Conservation (phyloP, 768 basidiomycete species). For the Mycena pura region DNA sequence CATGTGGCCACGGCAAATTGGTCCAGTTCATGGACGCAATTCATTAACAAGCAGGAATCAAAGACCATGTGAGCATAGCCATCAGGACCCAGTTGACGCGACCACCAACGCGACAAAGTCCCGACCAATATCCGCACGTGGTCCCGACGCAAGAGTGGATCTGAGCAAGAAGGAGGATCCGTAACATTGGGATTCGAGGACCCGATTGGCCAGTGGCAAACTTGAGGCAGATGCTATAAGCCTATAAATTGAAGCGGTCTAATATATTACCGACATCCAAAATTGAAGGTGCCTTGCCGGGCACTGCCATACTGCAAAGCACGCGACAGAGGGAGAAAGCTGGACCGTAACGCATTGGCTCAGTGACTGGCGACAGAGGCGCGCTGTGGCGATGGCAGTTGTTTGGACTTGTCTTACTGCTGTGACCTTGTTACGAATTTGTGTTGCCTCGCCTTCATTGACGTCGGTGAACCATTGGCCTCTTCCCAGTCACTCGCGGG, state of each 20-base stretch:
- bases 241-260: no score
- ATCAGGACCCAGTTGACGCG: constrained; percentile 4
- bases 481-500: constrained; percentile 9
- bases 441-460: neutral
- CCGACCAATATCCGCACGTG: constrained; percentile 23
- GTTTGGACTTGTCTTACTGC: constrained; percentile 10
- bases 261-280: no score
- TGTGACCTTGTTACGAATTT: constrained; percentile 4
- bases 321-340: no score
- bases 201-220: no score
- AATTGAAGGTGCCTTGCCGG: no score
- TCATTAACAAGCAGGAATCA: constrained; percentile 4
- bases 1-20: constrained; percentile 26
- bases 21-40: constrained; percentile 11
- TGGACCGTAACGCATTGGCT: no score
- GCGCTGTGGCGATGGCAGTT: no score
- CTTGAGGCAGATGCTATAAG: no score
- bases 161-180: no score
- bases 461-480: constrained; percentile 16
- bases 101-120: constrained; percentile 15
- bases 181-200: no score
- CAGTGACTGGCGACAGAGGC: neutral
- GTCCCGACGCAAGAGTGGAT: no score
- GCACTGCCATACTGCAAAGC: no score
- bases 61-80: constrained; percentile 1